These are phyloP conservation scores for Rhizomucor pusillus DNA, from an alignment of 371 early-diverging fungal genomes.

Conservation along the genomic window DNA sequence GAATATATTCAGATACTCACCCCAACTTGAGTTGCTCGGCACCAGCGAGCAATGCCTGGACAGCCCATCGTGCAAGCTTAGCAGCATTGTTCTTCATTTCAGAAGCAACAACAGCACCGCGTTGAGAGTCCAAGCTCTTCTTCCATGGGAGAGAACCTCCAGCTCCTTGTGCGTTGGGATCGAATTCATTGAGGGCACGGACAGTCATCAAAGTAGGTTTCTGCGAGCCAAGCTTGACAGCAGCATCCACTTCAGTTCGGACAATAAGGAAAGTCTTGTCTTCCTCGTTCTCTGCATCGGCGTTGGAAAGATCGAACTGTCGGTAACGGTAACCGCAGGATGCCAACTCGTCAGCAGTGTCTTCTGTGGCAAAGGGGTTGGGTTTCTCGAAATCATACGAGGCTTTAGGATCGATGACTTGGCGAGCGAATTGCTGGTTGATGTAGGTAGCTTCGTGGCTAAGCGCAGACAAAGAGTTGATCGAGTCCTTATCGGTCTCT, in stretches of 20 bases:
- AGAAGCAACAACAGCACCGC: slow-evolving; percentile 95
- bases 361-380: slow-evolving; percentile 74
- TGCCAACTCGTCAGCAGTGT: slow-evolving; percentile 59
- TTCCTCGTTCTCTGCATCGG: slow-evolving; percentile 20
- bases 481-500: slow-evolving; percentile 85
- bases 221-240: slow-evolving; percentile 58
- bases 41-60: slow-evolving; percentile 86
- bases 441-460: slow-evolving; percentile 89
- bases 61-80: slow-evolving; percentile 94
- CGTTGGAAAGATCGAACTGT: slow-evolving; percentile 53
- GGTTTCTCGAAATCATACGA: slow-evolving; percentile 58
- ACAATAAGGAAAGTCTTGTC: slow-evolving; percentile 69
- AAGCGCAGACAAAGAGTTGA: slow-evolving; percentile 86
- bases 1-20: slow-evolving; percentile 29
- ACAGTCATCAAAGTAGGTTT: slow-evolving; percentile 67
- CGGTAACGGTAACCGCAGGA: slow-evolving; percentile 90
- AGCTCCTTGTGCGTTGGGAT: slow-evolving; percentile 81
- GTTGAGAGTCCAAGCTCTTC: slow-evolving; percentile 90
- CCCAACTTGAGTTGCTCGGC: slow-evolving; percentile 92
- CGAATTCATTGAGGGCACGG: slow-evolving; percentile 92
- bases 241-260: slow-evolving; percentile 91
- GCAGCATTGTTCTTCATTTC: slow-evolving; percentile 97
- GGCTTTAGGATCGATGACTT: slow-evolving; percentile 68
- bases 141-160: slow-evolving; percentile 95
- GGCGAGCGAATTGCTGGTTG: slow-evolving; percentile 84